Evolutionary conservation across 129 eudicot genomes (phyloP), one percentile per base, ranked within the genome.

Genomic region (Lonicera japonica): DNA sequence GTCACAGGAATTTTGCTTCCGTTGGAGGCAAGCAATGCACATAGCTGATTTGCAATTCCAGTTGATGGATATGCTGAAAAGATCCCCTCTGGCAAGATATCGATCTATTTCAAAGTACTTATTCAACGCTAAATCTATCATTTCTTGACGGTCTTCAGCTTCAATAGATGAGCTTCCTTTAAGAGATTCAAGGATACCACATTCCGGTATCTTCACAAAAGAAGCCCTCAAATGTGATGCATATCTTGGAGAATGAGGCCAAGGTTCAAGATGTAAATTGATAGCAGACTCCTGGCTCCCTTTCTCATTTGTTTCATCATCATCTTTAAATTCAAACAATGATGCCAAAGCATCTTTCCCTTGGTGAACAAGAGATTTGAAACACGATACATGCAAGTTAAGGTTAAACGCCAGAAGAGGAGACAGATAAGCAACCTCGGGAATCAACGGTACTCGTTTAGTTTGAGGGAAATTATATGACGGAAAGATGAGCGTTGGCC

Each of bases 181-280:
- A 22, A 87, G 90, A 54, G 86, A 71, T 53, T 82, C 90, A 74
- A 91, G 84, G 58, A 71, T 82, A 55, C 94, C 94, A 70, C 95
- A 87, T 70, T 87, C 88, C 8, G 97, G 96, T 65, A 91, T 79
- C 78, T 87, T 91, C 69, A 91, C 88, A 71, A 87, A 91, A 11
- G 98, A 80, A 21, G 74, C 80, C 75, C 96, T 87, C 59, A 91
- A 68, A 63, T 91, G 98, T 57, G 98, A 84, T 20, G 98, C 98
- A 69, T 79, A 91, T 68, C 75, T 78, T 34, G 88, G 95, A 62
- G 65, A 67, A 54, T 78, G 69, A 18, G 73, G 58, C 73, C 71
- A 80, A 77, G 95, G 81, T 67, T 91, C 63, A 68, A 91, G 65
- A 68, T 70, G 71, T 62, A 87, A 16, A 64, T 63, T 62, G 51